These are phyloP conservation scores for Fragilaria crotonensis DNA, from an alignment of 108 stramenopile genomes.

Conservation along the genomic window DNA sequence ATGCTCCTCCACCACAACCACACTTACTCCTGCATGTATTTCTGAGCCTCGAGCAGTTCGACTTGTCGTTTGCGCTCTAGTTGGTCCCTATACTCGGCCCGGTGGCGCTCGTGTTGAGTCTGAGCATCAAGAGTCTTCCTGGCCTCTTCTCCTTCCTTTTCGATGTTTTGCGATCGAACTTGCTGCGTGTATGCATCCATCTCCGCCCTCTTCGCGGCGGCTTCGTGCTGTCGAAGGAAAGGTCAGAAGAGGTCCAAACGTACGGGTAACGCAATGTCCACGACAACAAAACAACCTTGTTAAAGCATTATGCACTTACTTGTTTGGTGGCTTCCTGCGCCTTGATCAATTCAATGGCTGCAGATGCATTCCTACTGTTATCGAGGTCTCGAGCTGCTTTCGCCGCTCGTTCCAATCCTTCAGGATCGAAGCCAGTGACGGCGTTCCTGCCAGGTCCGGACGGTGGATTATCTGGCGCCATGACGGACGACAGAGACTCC, in stretches of 20 bases:
- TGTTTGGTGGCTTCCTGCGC: slow-evolving; percentile 93
- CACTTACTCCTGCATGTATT: slow-evolving; percentile 92
- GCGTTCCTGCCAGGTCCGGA: slow-evolving; percentile 25
- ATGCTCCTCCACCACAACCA: background rate
- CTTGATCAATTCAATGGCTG: slow-evolving; percentile 90
- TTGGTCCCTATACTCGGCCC: slow-evolving; percentile 89
- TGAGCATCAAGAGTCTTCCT: slow-evolving; percentile 90
- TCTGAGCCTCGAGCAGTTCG: slow-evolving; percentile 94
- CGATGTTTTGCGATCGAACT: slow-evolving; percentile 78
- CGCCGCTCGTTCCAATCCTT: slow-evolving; percentile 91
- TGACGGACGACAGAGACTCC: slow-evolving; percentile 58
- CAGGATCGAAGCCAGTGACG: slow-evolving; percentile 88
- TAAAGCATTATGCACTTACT: slow-evolving; percentile 19
- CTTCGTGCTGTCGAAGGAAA: slow-evolving; percentile 52
- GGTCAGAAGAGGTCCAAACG: background rate
- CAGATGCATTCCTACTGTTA: slow-evolving; percentile 55
- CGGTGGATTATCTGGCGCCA: slow-evolving; percentile 79
- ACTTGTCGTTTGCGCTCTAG: slow-evolving; percentile 94
- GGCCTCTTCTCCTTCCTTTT: slow-evolving; percentile 92
- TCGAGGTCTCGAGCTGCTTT: slow-evolving; percentile 89
- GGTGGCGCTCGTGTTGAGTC: slow-evolving; percentile 88
- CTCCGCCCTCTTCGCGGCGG: slow-evolving; percentile 76
- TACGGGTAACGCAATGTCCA: background rate
- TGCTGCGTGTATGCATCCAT: slow-evolving; percentile 90
- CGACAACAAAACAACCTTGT: background rate